A percentile compares a stretch with the other conserved stretches of the same genome.
These are phyloP conservation scores for Xylariaceae sp. DNA, from an alignment of 2,329 filamentous ascomycete species.

Conservation along the genomic window DNA sequence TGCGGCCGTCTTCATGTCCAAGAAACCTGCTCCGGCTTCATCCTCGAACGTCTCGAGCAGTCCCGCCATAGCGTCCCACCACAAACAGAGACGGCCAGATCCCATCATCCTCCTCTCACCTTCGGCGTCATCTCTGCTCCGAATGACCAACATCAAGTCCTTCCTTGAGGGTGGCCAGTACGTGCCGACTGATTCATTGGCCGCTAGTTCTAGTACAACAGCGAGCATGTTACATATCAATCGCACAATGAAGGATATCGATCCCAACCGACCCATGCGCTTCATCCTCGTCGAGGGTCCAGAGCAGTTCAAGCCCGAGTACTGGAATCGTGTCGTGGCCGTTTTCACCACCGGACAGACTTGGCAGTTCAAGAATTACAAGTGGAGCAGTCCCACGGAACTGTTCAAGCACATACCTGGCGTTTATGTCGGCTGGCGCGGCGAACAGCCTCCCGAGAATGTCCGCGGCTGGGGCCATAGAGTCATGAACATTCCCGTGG, in stretches of 20 bases:
- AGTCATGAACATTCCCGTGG: slow-evolving; percentile 74
- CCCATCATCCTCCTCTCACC: slow-evolving; percentile 97
- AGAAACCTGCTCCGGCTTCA: slow-evolving; percentile 46
- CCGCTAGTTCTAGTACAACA: slow-evolving; percentile 57
- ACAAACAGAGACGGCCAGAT: slow-evolving; percentile 55
- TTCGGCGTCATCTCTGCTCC: slow-evolving; percentile 88
- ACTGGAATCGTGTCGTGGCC: slow-evolving; percentile 91
- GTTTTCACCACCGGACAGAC: slow-evolving; percentile 97
- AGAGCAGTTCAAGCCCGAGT: slow-evolving; percentile 94
- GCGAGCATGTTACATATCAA: slow-evolving; percentile 82
- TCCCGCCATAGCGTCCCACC: slow-evolving; percentile 50
- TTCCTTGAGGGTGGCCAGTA: slow-evolving; percentile 87
- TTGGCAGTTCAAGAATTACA: slow-evolving; percentile 99
- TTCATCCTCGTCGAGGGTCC: slow-evolving; percentile 95
- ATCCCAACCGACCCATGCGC: slow-evolving; percentile 69
- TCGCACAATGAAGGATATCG: slow-evolving; percentile 68
- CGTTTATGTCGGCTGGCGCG: slow-evolving; percentile 87
- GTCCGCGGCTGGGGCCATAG: slow-evolving; percentile 83
- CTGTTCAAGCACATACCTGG: slow-evolving; percentile 86
- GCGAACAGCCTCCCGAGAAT: slow-evolving; percentile 72
- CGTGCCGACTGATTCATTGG: slow-evolving; percentile 63
- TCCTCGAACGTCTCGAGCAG: slow-evolving; percentile 36
- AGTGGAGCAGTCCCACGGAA: slow-evolving; percentile 85
- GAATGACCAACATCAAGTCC: slow-evolving; percentile 91
- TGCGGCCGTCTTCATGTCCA: slow-evolving; percentile 70